Percentiles rank a stretch among this genome's conserved stretches.
Conservation (phyloP, 306 rosid species). For the Cicer cuneatum region DNA sequence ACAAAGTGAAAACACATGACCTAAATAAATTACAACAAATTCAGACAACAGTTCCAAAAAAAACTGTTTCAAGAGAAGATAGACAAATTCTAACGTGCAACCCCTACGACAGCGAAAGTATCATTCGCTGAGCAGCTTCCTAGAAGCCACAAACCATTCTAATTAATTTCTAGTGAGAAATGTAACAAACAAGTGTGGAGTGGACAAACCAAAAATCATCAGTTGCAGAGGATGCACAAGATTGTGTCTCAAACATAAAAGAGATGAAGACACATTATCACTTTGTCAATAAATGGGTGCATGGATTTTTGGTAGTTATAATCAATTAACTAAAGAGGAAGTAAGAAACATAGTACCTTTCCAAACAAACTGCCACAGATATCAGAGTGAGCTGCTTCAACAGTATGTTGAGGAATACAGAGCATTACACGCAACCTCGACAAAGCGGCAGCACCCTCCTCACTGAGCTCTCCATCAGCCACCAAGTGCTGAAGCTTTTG, state of each 20-base stretch:
- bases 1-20: constrained; percentile 22
- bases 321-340: neutral
- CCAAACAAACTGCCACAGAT: constrained; percentile 96
- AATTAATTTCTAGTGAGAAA: constrained; percentile 1
- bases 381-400: constrained; percentile 90
- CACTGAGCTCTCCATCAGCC: constrained; percentile 81
- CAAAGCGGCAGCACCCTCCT: constrained; percentile 81
- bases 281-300: constrained; percentile 3
- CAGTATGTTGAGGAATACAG: constrained; percentile 83
- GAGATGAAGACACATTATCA: constrained; percentile 10
- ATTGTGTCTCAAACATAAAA: constrained; percentile 17
- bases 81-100: constrained; percentile 18
- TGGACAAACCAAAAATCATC: constrained; percentile 7
- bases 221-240: constrained; percentile 1
- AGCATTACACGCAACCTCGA: constrained; percentile 89
- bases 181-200: neutral
- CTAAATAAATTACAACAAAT: constrained; percentile 10
- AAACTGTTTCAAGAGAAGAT: neutral
- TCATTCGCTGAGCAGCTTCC: neutral
- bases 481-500: constrained; percentile 93
- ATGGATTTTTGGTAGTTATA: neutral
- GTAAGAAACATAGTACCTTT: constrained; percentile 57
- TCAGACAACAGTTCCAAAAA: neutral
- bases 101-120: neutral
- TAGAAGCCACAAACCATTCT: constrained; percentile 21